Evolutionary conservation across 768 basidiomycete genomes (phyloP).

Genomic region (Candolleomyces aberdarensis): DNA sequence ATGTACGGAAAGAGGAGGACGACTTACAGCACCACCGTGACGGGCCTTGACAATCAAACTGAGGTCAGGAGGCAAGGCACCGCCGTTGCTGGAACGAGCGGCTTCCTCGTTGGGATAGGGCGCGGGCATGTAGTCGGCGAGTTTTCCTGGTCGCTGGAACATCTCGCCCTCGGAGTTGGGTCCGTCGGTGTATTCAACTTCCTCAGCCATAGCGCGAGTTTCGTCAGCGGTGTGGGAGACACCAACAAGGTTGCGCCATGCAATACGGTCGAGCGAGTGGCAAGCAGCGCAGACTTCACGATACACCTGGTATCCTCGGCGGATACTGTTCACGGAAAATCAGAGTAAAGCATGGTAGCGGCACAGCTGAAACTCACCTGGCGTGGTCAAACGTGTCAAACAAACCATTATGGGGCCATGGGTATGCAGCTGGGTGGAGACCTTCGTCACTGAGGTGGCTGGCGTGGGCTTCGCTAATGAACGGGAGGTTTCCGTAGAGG

Average conservation of each 20-base stretch:
- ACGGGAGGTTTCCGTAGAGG: slow-evolving; percentile 86
- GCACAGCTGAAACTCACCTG: slow-evolving; percentile 55
- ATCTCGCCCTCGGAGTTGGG: slow-evolving; percentile 94
- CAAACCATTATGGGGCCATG: slow-evolving; percentile 88
- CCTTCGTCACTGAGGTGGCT: slow-evolving; percentile 92
- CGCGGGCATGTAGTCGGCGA: slow-evolving; percentile 92
- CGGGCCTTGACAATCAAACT: slow-evolving; percentile 97
- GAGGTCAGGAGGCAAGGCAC: slow-evolving; percentile 95
- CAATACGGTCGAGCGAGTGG: slow-evolving; percentile 98
- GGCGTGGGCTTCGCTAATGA: slow-evolving; percentile 90
- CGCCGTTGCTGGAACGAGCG: slow-evolving; percentile 88
- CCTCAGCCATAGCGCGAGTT: slow-evolving; percentile 88
- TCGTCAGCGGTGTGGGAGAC: slow-evolving; percentile 96
- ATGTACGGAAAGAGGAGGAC: not conserved
- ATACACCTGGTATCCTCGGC: slow-evolving; percentile 95
- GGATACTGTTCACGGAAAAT: slow-evolving; percentile 58
- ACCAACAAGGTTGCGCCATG: slow-evolving; percentile 99
- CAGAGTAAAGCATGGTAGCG: slow-evolving; percentile 7
- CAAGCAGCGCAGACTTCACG: slow-evolving; percentile 99
- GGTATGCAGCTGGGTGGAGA: slow-evolving; percentile 81
- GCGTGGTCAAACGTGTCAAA: slow-evolving; percentile 96
- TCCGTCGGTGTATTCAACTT: slow-evolving; percentile 95
- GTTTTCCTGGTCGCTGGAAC: slow-evolving; percentile 98
- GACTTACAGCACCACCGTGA: slow-evolving; percentile 89
- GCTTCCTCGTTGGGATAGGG: slow-evolving; percentile 99